A percentile compares a stretch with the other conserved stretches of the same genome.
Evolutionary conservation across 1,284 basidiomycete species (phyloP).

Genomic region (Heterobasidion parviporum): DNA sequence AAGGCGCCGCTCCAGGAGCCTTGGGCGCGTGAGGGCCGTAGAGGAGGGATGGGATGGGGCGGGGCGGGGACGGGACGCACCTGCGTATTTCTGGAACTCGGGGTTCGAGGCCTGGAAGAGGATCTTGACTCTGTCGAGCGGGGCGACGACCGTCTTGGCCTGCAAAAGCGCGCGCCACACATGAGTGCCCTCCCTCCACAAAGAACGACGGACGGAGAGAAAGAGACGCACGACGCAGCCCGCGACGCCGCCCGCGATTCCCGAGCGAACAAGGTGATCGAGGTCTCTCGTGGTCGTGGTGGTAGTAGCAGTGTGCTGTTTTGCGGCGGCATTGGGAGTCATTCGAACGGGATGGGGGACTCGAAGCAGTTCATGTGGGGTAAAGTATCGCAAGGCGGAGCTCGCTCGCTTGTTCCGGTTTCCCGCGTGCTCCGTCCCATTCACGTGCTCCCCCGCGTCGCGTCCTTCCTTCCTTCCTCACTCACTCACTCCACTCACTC

Average conservation of each 20-base stretch:
- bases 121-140: conserved; percentile 97
- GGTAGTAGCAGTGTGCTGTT: background rate
- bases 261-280: conserved; percentile 73
- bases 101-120: conserved; percentile 97
- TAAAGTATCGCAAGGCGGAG: background rate
- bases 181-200: background rate
- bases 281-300: conserved; percentile 36
- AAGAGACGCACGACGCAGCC: conserved; percentile 75
- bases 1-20: conserved; percentile 85
- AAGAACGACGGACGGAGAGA: conserved; percentile 3
- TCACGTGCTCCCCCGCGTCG: background rate
- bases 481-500: background rate
- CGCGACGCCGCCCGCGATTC: conserved; percentile 87
- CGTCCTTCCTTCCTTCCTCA: background rate
- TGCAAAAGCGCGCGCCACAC: conserved; percentile 28
- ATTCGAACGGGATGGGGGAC: conserved; percentile 1
- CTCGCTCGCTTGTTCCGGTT: background rate
- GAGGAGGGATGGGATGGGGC: background rate
- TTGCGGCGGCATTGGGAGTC: conserved; percentile 10
- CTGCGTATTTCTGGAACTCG: conserved; percentile 91
- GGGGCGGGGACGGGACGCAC: conserved; percentile 32
- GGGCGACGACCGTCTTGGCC: conserved; percentile 97
- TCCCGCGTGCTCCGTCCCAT: background rate
- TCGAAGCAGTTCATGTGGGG: background rate
- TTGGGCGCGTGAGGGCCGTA: conserved; percentile 18